Conservation (phyloP, 345 rosid species). For the Angophora floribunda region DNA sequence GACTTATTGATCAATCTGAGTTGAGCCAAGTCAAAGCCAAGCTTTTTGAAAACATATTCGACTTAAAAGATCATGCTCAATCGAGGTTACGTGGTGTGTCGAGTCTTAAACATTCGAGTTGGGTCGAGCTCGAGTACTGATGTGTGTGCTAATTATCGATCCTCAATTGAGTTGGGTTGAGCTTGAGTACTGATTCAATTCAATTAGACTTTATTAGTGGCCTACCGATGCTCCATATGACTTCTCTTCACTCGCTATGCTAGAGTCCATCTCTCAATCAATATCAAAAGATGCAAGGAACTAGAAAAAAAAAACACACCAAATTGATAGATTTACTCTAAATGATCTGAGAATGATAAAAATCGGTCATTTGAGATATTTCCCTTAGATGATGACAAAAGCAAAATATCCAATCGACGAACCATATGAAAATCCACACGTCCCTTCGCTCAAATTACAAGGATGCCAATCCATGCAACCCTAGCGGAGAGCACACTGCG, state of each 20-base stretch:
- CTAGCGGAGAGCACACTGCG: no score
- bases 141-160: no score
- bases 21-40: background rate
- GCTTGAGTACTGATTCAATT: background rate
- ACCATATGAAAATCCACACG: background rate
- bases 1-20: background rate
- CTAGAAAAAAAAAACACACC: background rate
- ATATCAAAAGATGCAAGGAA: background rate
- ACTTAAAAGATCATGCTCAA: background rate
- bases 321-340: rapidly evolving
- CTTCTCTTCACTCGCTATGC: background rate
- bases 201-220: background rate
- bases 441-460: background rate
- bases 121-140: no score
- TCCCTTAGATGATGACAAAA: rapidly evolving
- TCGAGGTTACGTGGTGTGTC: rapidly evolving
- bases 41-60: background rate
- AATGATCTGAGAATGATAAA: background rate
- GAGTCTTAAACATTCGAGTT: background rate
- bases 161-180: no score
- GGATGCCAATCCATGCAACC: background rate
- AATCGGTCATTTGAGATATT: background rate
- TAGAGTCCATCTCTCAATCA: background rate
- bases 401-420: background rate
- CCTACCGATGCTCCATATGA: background rate